Percentiles rank a stretch among this genome's conserved stretches.
Evolutionary conservation across 108 stramenopile genomes (phyloP).

Genomic region (Skeletonema costatum): DNA sequence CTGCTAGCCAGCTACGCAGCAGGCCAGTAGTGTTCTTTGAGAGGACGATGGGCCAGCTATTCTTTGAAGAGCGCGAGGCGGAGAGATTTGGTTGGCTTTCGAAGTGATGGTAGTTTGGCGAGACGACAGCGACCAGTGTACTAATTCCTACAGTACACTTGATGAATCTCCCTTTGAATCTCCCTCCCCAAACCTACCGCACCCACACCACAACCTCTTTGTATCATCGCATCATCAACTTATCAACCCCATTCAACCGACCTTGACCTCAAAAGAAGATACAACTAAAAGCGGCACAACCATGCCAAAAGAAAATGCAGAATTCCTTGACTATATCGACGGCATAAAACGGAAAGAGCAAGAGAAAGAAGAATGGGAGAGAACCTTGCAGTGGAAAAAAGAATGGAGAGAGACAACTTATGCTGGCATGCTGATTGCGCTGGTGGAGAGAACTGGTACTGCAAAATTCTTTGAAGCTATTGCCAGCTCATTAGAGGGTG

Average conservation of each 20-base stretch:
- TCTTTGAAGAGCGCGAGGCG: no score
- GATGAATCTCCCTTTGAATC: no score
- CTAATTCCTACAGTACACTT: no score
- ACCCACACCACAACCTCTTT: no score
- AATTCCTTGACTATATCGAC: slow-evolving; percentile 8
- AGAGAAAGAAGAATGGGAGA: background rate
- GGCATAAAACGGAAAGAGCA: slow-evolving; percentile 2
- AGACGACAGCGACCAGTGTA: no score
- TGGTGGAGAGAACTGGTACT: slow-evolving; percentile 3
- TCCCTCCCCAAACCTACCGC: no score
- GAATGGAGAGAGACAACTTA: slow-evolving; percentile 18
- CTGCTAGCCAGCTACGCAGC: background rate
- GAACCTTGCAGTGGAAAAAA: background rate
- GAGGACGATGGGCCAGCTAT: background rate
- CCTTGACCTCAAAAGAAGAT: no score
- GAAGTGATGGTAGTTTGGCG: no score
- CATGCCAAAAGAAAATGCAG: background rate
- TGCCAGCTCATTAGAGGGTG: slow-evolving; percentile 9
- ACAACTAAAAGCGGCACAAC: background rate
- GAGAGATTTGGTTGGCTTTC: no score
- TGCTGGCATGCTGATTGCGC: slow-evolving; percentile 1
- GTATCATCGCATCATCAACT: no score
- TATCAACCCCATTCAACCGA: no score
- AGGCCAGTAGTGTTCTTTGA: background rate
- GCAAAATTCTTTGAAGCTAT: slow-evolving; percentile 6